Conservation (phyloP, 139 green algal species). For the Tetraselmis chui region DNA sequence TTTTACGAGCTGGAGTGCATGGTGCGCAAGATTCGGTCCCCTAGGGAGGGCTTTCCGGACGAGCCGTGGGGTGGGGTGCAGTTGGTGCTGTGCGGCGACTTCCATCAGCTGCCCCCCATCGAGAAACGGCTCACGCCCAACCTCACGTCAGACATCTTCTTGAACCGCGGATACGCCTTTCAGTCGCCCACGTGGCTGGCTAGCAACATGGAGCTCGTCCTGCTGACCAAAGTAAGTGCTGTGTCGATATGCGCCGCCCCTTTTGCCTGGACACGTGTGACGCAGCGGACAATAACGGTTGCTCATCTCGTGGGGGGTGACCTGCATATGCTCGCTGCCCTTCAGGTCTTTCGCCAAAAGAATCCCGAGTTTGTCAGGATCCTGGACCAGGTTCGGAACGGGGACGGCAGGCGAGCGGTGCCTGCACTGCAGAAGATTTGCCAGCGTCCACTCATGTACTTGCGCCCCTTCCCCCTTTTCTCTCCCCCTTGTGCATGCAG, state of each 20-base stretch:
- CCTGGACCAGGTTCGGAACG: constrained; percentile 49
- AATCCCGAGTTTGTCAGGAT: constrained; percentile 40
- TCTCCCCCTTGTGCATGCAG: too few relatives aligned
- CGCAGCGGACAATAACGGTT: too few relatives aligned
- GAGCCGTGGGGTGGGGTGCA: constrained; percentile 53
- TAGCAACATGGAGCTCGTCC: constrained; percentile 34
- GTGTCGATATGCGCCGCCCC: too few relatives aligned
- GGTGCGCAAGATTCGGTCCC: not conserved
- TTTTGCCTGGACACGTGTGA: too few relatives aligned
- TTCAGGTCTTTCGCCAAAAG: constrained; percentile 56
- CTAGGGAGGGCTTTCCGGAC: constrained; percentile 8
- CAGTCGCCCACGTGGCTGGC: constrained; percentile 47
- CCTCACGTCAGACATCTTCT: constrained; percentile 31
- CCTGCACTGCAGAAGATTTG: not conserved
- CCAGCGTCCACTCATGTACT: not conserved
- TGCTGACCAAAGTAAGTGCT: constrained; percentile 48
- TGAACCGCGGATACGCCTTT: constrained; percentile 60
- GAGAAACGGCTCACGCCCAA: not conserved
- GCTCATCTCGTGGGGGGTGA: too few relatives aligned
- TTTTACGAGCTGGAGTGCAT: constrained; percentile 37
- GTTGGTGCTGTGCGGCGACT: constrained; percentile 61
- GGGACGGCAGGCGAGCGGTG: not conserved
- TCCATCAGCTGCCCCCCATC: constrained; percentile 45
- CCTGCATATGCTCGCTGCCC: too few relatives aligned
- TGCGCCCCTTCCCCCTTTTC: too few relatives aligned